Conservation (phyloP, 768 basidiomycete species). For the Clavaria fumosa region DNA sequence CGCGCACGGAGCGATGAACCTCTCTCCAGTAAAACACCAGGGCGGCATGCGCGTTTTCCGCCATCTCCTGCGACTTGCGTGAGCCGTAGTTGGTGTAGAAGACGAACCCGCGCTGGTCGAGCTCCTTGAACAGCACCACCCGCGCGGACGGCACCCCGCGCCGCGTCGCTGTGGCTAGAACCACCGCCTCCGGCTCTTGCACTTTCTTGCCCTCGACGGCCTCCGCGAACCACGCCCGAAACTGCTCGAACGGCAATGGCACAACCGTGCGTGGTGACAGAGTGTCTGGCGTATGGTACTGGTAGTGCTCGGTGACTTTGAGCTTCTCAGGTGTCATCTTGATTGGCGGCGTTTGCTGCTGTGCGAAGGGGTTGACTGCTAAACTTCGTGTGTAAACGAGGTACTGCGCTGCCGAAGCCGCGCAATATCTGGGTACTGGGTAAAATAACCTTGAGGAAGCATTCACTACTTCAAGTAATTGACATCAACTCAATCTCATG, state of each 20-base stretch:
- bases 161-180: constrained; percentile 56
- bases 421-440: no score
- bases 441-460: no score
- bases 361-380: no score
- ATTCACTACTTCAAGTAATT: no score
- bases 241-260: constrained; percentile 68
- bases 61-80: constrained; percentile 75
- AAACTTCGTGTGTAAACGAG: no score
- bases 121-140: constrained; percentile 82
- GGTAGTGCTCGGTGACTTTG: constrained; percentile 50
- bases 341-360: no score
- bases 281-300: constrained; percentile 54
- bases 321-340: background rate
- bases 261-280: constrained; percentile 47
- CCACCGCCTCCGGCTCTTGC: constrained; percentile 82
- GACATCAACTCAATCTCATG: no score
- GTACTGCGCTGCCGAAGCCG: no score
- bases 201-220: constrained; percentile 39
- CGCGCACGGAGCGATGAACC: constrained; percentile 62
- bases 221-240: constrained; percentile 73
- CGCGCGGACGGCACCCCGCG: constrained; percentile 73
- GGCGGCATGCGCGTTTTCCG: constrained; percentile 62
- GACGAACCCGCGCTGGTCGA: constrained; percentile 80
- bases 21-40: constrained; percentile 89
- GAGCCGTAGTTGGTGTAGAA: constrained; percentile 97